phyloP scores from a whole-genome alignment of 257 asterid genomes.

The Cordia subcordata region DNA sequence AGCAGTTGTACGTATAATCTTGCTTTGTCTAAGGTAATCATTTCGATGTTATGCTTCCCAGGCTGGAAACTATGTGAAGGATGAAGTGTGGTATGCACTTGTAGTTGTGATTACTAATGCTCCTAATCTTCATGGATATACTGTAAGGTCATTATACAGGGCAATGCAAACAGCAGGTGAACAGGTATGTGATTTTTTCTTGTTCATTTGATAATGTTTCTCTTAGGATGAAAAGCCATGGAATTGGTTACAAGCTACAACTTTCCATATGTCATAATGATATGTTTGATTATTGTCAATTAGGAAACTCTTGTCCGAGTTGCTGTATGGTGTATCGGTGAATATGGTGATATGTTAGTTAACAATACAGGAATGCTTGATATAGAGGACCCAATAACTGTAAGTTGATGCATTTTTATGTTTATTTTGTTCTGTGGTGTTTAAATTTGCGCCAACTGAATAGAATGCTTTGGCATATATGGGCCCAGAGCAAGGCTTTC shows the following conservation, averaged over 20 bases:
- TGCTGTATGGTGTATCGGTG: constrained; percentile 99
- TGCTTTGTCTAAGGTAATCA: constrained; percentile 2
- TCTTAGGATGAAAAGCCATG: too few relatives aligned
- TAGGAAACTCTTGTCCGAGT: constrained; percentile 95
- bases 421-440: neutral
- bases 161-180: constrained; percentile 67
- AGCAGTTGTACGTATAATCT: neutral
- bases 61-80: constrained; percentile 96
- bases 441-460: too few relatives aligned
- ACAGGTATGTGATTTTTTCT: constrained; percentile 46
- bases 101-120: constrained; percentile 89
- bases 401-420: constrained; percentile 37
- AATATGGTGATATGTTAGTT: constrained; percentile 91
- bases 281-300: constrained; percentile 16
- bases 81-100: constrained; percentile 97
- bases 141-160: constrained; percentile 77
- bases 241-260: too few relatives aligned
- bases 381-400: constrained; percentile 72
- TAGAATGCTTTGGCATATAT: too few relatives aligned
- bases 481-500: too few relatives aligned
- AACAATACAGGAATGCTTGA: constrained; percentile 66
- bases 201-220: too few relatives aligned
- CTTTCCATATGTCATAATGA: neutral
- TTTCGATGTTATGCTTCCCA: constrained; percentile 20
- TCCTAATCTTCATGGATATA: constrained; percentile 82